Percentiles rank a stretch among this genome's conserved stretches.
phyloP scores from a whole-genome alignment of 1,139 yeast species.

The Taphrina communis region DNA sequence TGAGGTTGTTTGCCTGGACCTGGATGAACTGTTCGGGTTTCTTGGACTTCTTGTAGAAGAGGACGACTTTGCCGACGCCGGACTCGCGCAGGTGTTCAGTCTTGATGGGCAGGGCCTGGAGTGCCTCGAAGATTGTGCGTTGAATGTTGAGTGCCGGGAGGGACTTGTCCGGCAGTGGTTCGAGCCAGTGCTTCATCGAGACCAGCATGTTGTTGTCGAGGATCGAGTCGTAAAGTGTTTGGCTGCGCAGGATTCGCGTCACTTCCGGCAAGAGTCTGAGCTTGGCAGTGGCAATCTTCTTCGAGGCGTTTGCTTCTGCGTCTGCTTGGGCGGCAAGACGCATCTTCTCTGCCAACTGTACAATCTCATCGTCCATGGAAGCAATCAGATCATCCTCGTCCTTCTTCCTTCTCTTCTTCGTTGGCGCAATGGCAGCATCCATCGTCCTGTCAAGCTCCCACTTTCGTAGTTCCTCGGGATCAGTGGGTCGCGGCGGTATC shows the following conservation, averaged over 20 bases:
- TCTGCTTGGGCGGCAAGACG: constrained; percentile 90
- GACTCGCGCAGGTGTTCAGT: constrained; percentile 93
- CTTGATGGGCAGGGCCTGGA: constrained; percentile 83
- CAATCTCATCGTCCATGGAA: constrained; percentile 90
- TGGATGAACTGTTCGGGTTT: constrained; percentile 87
- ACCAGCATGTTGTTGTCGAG: constrained; percentile 92
- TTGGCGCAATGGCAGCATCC: constrained; percentile 72
- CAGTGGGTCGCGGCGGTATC: constrained; percentile 37
- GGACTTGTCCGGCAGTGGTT: constrained; percentile 97
- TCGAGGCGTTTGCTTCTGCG: constrained; percentile 72
- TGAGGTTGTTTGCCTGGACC: constrained; percentile 83
- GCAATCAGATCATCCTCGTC: constrained; percentile 93
- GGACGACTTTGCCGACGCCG: constrained; percentile 89
- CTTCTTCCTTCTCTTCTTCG: constrained; percentile 57
- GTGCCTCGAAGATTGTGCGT: constrained; percentile 76
- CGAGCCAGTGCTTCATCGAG: constrained; percentile 95
- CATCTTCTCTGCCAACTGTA: constrained; percentile 84
- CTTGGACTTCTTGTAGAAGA: constrained; percentile 90
- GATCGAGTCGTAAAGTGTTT: constrained; percentile 72
- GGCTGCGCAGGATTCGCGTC: constrained; percentile 73
- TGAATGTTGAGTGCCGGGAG: constrained; percentile 97
- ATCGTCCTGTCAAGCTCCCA: constrained; percentile 80
- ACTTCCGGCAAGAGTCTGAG: constrained; percentile 82
- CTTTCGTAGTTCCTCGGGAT: constrained; percentile 54
- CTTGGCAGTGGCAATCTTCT: constrained; percentile 84